Conservation (phyloP, 23 red algal genomes). For the Gracilaria caudata region DNA sequence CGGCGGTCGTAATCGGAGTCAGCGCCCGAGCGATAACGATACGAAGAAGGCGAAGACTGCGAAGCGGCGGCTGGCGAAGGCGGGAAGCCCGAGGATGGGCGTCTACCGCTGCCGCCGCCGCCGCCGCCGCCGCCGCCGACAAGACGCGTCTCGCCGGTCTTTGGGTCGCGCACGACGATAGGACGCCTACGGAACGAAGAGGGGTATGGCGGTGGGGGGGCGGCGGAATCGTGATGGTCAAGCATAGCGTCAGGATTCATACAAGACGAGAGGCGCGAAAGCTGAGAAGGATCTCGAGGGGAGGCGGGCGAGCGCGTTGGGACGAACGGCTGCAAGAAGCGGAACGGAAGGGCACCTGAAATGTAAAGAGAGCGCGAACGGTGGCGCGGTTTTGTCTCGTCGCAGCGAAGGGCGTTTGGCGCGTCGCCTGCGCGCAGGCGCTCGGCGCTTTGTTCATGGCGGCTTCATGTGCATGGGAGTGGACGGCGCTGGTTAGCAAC, state of each 20-base stretch:
- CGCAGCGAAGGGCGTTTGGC: background rate
- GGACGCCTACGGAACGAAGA: constrained; percentile 44
- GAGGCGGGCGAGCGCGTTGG: background rate
- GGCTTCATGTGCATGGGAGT: background rate
- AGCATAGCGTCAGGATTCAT: constrained; percentile 59
- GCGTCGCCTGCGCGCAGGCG: background rate
- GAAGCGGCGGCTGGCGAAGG: constrained; percentile 5
- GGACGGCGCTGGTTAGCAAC: background rate
- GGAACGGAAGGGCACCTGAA: background rate
- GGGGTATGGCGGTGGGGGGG: constrained; percentile 20
- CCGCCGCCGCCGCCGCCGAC: constrained; percentile 21
- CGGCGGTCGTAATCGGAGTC: constrained; percentile 24
- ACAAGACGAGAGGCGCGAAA: background rate
- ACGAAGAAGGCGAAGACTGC: background rate
- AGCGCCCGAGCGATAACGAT: constrained; percentile 6
- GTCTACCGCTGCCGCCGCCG: background rate
- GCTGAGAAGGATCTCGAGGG: no score
- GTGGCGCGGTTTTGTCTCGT: background rate
- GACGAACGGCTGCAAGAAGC: background rate
- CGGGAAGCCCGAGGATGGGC: background rate
- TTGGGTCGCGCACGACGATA: constrained; percentile 62
- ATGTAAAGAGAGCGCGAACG: no score
- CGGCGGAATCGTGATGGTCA: constrained; percentile 34
- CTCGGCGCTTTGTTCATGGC: background rate
- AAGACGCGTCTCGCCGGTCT: constrained; percentile 60